Conservation (phyloP, 495 filamentous ascomycete genomes). For the Daldinia childiae region DNA sequence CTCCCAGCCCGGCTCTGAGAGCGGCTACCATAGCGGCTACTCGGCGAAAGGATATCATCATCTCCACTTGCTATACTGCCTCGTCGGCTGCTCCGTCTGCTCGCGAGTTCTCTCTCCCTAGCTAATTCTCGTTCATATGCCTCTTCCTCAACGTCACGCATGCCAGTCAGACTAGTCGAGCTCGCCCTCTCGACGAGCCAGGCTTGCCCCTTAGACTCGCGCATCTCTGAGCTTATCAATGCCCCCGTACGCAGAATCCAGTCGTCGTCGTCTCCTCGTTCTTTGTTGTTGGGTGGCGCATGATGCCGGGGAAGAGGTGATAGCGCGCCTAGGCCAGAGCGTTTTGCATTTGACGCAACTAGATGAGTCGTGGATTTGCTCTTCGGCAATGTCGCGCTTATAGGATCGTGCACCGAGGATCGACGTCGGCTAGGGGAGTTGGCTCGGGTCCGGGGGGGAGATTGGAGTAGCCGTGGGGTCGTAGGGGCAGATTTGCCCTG, state of each 20-base stretch:
- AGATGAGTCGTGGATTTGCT: conserved; percentile 60
- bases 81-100: conserved; percentile 49
- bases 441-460: conserved; percentile 54
- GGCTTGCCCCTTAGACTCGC: conserved; percentile 80
- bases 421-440: conserved; percentile 50
- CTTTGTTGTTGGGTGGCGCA: conserved; percentile 23
- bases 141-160: conserved; percentile 59
- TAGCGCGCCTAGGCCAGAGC: conserved; percentile 27
- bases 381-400: conserved; percentile 48
- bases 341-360: conserved; percentile 33
- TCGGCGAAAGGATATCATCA: conserved; percentile 52
- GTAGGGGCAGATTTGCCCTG: conserved; percentile 65
- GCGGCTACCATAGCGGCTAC: conserved; percentile 56
- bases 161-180: conserved; percentile 71
- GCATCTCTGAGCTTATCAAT: conserved; percentile 71
- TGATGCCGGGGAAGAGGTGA: conserved; percentile 40
- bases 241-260: conserved; percentile 81
- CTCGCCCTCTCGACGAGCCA: conserved; percentile 79
- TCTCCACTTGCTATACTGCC: conserved; percentile 48
- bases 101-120: conserved; percentile 48
- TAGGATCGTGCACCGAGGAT: conserved; percentile 44
- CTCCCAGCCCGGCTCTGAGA: conserved; percentile 57
- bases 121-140: conserved; percentile 55
- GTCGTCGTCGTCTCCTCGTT: conserved; percentile 66
- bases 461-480: conserved; percentile 66